A percentile compares a stretch with the other conserved stretches of the same genome.
These are phyloP conservation scores for Wickerhamiella brachini DNA, from an alignment of 805 yeast genomes.

Conservation along the genomic window DNA sequence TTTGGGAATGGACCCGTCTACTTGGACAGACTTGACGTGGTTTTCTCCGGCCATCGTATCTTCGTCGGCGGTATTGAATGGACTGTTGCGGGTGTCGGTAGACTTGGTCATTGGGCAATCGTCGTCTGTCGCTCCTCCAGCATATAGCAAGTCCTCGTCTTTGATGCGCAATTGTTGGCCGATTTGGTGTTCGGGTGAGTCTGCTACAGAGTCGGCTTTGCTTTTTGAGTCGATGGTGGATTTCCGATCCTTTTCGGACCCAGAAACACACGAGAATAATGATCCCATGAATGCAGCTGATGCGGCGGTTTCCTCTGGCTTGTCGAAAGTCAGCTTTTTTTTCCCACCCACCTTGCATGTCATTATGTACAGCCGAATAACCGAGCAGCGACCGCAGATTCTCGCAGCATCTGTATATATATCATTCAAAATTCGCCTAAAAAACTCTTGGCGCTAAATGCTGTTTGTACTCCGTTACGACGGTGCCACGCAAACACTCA, in stretches of 20 bases:
- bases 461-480: too few relatives aligned
- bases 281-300: not conserved
- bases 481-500: too few relatives aligned
- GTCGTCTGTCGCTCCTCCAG: not conserved
- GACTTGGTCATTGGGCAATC: not conserved
- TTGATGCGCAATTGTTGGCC: constrained; percentile 1
- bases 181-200: not conserved
- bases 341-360: not conserved
- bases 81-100: not conserved
- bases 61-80: not conserved
- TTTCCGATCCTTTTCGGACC: not conserved
- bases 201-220: not conserved
- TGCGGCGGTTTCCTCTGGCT: not conserved
- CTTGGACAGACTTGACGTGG: not conserved
- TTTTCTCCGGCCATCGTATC: not conserved
- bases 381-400: not conserved
- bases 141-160: not conserved
- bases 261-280: not conserved
- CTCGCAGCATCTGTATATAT: not conserved
- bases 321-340: not conserved
- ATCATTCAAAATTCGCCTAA: too few relatives aligned
- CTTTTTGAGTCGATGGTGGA: not conserved
- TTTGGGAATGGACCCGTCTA: constrained; percentile 3
- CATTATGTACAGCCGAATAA: not conserved
- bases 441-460: too few relatives aligned